Conservation (phyloP, 305 asterid genomes). For the Fraxinus xanthoxyloides region DNA sequence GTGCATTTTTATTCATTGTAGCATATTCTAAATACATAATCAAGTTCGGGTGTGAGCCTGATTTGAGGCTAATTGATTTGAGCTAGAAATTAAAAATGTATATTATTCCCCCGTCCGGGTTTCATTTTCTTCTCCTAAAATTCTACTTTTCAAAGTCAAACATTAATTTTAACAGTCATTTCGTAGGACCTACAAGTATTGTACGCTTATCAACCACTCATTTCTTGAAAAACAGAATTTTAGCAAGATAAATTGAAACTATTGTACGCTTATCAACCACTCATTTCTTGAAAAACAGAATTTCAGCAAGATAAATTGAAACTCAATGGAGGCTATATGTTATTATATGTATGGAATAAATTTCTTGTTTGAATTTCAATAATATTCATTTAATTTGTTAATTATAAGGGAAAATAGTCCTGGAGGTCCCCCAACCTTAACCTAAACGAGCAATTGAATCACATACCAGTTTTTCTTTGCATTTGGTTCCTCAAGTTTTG, state of each 20-base stretch:
- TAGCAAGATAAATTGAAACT: neutral
- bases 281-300: no score
- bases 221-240: no score
- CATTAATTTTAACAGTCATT: neutral
- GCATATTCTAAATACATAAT: neutral
- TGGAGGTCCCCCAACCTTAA: slow-evolving; percentile 2
- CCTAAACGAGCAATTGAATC: neutral
- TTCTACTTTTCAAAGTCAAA: neutral
- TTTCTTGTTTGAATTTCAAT: slow-evolving; percentile 7
- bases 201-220: neutral
- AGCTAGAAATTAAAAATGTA: neutral
- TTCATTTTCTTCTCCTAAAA: neutral
- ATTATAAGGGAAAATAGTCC: slow-evolving; percentile 7
- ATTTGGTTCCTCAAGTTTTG: neutral
- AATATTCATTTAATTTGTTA: neutral
- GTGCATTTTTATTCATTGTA: neutral
- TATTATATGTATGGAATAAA: neutral
- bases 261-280: neutral
- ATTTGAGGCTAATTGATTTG: neutral
- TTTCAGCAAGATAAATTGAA: neutral
- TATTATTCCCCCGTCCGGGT: neutral
- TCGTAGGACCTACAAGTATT: neutral
- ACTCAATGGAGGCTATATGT: neutral
- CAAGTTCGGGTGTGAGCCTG: neutral
- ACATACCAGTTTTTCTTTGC: neutral